Evolutionary conservation across 2,329 filamentous ascomycete species (phyloP).

Genomic region (Cercospora janseana): DNA sequence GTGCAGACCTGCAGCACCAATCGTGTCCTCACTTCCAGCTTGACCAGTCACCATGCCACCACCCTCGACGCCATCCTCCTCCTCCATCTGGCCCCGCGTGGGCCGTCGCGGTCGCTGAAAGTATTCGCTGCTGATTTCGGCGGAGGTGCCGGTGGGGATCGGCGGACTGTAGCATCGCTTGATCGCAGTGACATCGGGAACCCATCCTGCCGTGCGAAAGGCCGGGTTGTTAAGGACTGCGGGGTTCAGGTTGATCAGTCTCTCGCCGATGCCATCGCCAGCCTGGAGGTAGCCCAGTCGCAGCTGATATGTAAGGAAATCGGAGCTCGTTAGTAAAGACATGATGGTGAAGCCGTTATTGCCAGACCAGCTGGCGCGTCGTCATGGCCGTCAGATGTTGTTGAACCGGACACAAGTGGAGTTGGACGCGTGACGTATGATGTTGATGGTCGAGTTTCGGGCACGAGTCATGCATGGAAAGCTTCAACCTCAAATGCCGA

Average conservation of each 20-base stretch:
- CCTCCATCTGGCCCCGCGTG: constrained; percentile 29
- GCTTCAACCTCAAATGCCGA: background rate
- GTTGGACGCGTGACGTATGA: background rate
- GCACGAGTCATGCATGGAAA: constrained; percentile 17
- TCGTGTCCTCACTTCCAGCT: constrained; percentile 62
- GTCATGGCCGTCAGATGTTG: constrained; percentile 4
- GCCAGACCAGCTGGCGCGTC: constrained; percentile 28
- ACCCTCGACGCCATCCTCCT: constrained; percentile 66
- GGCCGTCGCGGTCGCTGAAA: constrained; percentile 61
- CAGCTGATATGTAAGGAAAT: constrained; percentile 76
- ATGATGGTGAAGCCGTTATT: constrained; percentile 25
- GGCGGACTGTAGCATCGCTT: constrained; percentile 83
- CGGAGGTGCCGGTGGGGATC: constrained; percentile 70
- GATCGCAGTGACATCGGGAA: constrained; percentile 68
- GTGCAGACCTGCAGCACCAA: constrained; percentile 58
- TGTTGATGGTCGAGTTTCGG: constrained; percentile 7
- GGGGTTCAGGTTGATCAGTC: constrained; percentile 77
- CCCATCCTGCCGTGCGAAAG: constrained; percentile 82
- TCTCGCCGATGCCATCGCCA: constrained; percentile 80
- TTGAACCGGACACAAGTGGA: background rate
- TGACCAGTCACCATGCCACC: constrained; percentile 70
- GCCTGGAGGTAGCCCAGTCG: constrained; percentile 78
- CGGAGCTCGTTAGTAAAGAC: constrained; percentile 42
- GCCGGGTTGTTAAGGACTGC: constrained; percentile 74
- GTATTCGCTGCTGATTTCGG: constrained; percentile 57